Conservation (phyloP, 371 early-diverging fungal species). For the Nematocida ironsii region DNA sequence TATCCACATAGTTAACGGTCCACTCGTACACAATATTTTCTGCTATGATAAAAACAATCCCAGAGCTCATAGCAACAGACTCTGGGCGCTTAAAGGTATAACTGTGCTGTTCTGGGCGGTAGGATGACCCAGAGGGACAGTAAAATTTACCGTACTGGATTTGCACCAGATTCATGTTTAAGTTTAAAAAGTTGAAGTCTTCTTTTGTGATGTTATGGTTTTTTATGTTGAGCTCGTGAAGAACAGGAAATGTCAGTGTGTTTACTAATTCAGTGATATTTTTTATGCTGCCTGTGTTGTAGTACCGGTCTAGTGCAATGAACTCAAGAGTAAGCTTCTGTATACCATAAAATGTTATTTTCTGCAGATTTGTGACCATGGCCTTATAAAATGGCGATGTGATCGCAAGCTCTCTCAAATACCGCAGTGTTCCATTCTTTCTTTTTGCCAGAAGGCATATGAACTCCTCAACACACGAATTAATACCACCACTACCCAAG, state of each 20-base stretch:
- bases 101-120: neutral
- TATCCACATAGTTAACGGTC: neutral
- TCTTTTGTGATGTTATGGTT: slow-evolving; percentile 9
- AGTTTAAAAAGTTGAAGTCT: slow-evolving; percentile 15
- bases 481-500: neutral
- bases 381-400: neutral
- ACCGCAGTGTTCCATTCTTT: neutral
- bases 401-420: neutral
- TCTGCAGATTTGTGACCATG: neutral
- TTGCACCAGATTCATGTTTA: slow-evolving; percentile 33
- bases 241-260: neutral
- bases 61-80: slow-evolving; percentile 18
- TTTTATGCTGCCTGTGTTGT: neutral
- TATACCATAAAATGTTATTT: neutral
- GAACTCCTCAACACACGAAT: neutral
- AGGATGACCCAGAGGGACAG: slow-evolving; percentile 46
- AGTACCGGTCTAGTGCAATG: neutral
- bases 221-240: slow-evolving; percentile 25
- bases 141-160: slow-evolving; percentile 18
- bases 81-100: slow-evolving; percentile 31
- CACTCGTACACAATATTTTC: slow-evolving; percentile 31
- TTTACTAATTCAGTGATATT: slow-evolving; percentile 19
- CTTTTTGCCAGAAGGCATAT: neutral
- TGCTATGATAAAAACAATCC: slow-evolving; percentile 33
- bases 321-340: neutral